phyloP scores from a whole-genome alignment of 2,329 filamentous ascomycete genomes.

The Colletotrichum navitas region DNA sequence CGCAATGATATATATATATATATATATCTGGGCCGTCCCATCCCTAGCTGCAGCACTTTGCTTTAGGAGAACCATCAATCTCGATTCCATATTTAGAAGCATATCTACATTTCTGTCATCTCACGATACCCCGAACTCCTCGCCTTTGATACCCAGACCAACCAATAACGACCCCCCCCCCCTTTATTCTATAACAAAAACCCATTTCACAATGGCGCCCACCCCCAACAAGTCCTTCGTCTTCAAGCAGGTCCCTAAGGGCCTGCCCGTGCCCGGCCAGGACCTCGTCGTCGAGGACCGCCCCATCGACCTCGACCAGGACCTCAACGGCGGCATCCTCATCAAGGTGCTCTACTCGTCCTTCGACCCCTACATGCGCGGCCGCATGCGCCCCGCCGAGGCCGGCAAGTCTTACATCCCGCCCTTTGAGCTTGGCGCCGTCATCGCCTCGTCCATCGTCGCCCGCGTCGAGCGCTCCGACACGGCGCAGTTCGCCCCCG shows the following conservation, averaged over 20 bases:
- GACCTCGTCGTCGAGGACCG: slow-evolving; percentile 76
- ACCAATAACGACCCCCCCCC: not conserved
- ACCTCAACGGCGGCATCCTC: slow-evolving; percentile 74
- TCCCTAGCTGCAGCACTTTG: not conserved
- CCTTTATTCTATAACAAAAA: not conserved
- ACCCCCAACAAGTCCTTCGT: slow-evolving; percentile 80
- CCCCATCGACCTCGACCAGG: slow-evolving; percentile 73
- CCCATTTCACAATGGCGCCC: slow-evolving; percentile 50
- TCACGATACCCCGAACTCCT: not conserved
- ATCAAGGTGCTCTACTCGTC: slow-evolving; percentile 80
- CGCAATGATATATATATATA: slow-evolving; percentile 28
- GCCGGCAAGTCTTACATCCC: slow-evolving; percentile 74
- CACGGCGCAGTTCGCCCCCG: slow-evolving; percentile 61
- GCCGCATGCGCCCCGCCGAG: slow-evolving; percentile 76
- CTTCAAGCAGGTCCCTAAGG: slow-evolving; percentile 77
- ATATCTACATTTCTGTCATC: not conserved
- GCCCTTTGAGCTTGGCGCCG: slow-evolving; percentile 70
- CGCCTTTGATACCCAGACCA: slow-evolving; percentile 12
- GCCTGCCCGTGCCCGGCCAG: slow-evolving; percentile 76
- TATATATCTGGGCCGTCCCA: slow-evolving; percentile 18
- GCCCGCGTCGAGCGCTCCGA: slow-evolving; percentile 79
- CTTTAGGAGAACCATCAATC: not conserved
- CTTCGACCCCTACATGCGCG: slow-evolving; percentile 88
- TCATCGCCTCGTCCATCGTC: slow-evolving; percentile 74
- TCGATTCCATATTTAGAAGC: not conserved